Evolutionary conservation across 116 monocot genomes (phyloP).

Genomic region (Papilionanthe hybrid): DNA sequence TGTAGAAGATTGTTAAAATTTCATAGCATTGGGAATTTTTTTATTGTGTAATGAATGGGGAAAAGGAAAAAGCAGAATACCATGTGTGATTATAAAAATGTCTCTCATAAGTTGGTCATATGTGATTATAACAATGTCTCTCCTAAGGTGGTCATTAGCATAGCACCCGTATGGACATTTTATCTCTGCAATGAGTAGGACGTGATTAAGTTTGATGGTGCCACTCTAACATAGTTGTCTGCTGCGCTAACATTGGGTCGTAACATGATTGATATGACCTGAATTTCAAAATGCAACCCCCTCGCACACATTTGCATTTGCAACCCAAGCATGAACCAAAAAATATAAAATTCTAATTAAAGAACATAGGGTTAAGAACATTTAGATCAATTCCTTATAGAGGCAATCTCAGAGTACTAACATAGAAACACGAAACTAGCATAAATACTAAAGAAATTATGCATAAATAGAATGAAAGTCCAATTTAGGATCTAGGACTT

Average conservation of each 20-base stretch:
- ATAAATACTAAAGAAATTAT: background rate
- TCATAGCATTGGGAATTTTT: background rate
- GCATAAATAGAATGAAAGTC: background rate
- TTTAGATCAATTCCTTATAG: background rate
- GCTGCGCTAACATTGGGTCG: background rate
- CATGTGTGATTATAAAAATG: background rate
- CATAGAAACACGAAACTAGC: background rate
- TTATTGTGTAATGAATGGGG: background rate
- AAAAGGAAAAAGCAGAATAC: no score
- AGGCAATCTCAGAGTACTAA: background rate
- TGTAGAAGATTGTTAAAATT: background rate
- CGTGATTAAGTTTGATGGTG: no score
- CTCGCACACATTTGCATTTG: no score
- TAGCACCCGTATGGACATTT: background rate
- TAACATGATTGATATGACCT: background rate
- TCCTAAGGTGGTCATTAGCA: background rate
- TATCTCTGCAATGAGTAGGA: no score
- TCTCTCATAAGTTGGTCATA: background rate
- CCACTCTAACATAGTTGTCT: background rate
- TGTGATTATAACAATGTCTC: background rate
- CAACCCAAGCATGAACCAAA: no score
- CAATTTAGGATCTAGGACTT: constrained; percentile 1
- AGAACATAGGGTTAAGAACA: background rate
- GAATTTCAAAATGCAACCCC: background rate
- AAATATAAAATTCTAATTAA: no score